Percentiles rank a stretch among this genome's conserved stretches.
Conservation (phyloP, 208 protist species). For the Acanthamoeba triangularis region DNA sequence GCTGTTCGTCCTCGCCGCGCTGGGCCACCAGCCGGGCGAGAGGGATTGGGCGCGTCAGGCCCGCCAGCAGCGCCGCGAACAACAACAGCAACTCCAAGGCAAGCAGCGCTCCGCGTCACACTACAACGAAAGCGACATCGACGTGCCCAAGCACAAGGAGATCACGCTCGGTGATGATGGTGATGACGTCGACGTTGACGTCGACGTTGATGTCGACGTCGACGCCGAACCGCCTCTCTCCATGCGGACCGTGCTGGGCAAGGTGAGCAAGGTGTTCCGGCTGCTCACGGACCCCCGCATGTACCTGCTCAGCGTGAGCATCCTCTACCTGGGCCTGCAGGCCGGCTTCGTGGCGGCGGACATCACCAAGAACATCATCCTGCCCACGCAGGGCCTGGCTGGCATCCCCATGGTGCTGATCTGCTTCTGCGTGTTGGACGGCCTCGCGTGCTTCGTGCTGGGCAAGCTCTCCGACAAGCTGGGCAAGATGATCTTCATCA, state of each 20-base stretch:
- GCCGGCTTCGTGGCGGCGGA: background rate
- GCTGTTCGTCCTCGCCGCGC: background rate
- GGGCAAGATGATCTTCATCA: slow-evolving; percentile 18
- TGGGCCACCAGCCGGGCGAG: background rate
- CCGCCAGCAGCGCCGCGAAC: background rate
- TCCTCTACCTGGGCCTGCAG: slow-evolving; percentile 5
- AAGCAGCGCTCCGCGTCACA: background rate
- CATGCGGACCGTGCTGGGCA: background rate
- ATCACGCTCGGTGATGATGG: background rate
- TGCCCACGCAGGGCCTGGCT: background rate
- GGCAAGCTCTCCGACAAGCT: slow-evolving; percentile 5
- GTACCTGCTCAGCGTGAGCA: background rate
- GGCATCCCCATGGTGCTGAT: background rate
- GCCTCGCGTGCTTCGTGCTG: slow-evolving; percentile 3
- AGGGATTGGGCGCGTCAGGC: background rate
- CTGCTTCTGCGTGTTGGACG: background rate
- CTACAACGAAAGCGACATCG: background rate
- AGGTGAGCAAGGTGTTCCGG: background rate
- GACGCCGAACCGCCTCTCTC: background rate
- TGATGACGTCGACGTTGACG: background rate
- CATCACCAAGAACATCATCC: background rate
- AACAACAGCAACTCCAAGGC: too few relatives aligned
- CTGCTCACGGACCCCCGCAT: slow-evolving; percentile 12
- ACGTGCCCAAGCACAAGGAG: slow-evolving; percentile 5
- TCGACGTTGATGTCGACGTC: background rate